Evolutionary conservation across 352 stramenopile genomes (phyloP).

Genomic region (Phytopythium oedochilum): DNA sequence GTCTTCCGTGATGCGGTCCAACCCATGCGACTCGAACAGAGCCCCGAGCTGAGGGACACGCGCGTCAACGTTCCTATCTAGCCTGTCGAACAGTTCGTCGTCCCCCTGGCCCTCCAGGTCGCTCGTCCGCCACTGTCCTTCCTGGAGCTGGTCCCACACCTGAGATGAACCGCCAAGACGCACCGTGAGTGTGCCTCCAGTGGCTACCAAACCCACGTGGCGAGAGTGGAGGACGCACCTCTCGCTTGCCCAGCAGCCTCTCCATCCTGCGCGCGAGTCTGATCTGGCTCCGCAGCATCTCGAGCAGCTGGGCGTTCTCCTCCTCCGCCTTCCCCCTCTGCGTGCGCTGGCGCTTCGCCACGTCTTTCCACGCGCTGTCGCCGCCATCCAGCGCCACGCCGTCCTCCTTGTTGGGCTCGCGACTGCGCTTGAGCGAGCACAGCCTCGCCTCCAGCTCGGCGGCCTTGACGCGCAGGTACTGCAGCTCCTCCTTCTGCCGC

Average conservation of each 20-base stretch:
- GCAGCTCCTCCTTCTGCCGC: slow-evolving; percentile 5
- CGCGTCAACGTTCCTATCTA: background rate
- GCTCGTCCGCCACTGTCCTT: background rate
- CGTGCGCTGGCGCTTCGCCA: slow-evolving; percentile 1
- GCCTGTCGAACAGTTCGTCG: background rate
- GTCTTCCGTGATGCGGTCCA: background rate
- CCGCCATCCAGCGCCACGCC: too few relatives aligned
- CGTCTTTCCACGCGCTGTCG: background rate
- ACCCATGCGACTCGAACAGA: background rate
- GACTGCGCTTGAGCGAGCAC: slow-evolving; percentile 1
- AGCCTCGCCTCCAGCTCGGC: background rate
- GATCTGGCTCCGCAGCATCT: slow-evolving; percentile 1
- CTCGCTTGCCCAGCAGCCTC: slow-evolving; percentile 4
- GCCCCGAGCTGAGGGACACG: background rate
- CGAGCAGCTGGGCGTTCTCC: slow-evolving; percentile 2
- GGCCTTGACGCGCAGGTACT: slow-evolving; percentile 2
- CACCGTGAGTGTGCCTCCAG: background rate
- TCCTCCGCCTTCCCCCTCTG: background rate
- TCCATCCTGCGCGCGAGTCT: background rate
- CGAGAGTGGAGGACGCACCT: background rate
- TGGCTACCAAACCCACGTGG: background rate
- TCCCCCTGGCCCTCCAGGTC: background rate
- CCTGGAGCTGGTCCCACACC: background rate
- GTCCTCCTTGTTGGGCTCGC: background rate
- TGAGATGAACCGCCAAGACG: background rate